These are phyloP conservation scores for Melocanna baccifera DNA, from an alignment of 176 grass and related monocot species.

Conservation along the genomic window DNA sequence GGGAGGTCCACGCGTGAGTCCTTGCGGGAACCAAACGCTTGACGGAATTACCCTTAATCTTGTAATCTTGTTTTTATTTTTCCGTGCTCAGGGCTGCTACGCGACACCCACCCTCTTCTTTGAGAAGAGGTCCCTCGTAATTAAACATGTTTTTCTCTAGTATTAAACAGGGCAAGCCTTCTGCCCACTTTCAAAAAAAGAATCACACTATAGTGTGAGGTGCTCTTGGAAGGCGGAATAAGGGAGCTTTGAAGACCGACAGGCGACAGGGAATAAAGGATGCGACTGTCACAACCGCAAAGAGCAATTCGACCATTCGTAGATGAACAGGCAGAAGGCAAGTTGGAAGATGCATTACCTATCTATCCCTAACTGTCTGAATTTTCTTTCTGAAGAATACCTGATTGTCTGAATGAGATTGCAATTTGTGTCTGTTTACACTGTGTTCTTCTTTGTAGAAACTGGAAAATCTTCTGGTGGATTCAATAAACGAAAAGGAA, in stretches of 20 bases:
- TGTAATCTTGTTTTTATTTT: no score
- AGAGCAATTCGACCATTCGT: not conserved
- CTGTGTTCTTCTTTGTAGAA: not conserved
- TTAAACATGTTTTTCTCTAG: no score
- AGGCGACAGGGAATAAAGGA: slow-evolving; percentile 9
- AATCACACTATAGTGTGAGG: not conserved
- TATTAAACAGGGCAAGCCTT: no score
- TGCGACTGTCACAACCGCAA: not conserved
- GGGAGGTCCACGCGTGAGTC: no score
- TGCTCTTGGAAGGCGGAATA: not conserved
- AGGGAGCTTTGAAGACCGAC: not conserved
- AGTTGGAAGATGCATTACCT: not conserved
- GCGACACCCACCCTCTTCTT: no score
- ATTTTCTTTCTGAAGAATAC: not conserved
- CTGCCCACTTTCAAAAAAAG: no score
- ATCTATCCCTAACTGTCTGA: not conserved
- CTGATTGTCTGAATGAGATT: not conserved
- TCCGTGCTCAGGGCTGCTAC: no score
- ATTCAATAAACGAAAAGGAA: not conserved
- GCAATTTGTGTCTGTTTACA: not conserved
- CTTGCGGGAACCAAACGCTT: no score
- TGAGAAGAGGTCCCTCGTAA: no score
- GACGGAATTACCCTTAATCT: no score
- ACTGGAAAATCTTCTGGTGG: not conserved
- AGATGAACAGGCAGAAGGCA: not conserved